phyloP scores from a whole-genome alignment of 768 basidiomycete species.

The Trametes meyenii region DNA sequence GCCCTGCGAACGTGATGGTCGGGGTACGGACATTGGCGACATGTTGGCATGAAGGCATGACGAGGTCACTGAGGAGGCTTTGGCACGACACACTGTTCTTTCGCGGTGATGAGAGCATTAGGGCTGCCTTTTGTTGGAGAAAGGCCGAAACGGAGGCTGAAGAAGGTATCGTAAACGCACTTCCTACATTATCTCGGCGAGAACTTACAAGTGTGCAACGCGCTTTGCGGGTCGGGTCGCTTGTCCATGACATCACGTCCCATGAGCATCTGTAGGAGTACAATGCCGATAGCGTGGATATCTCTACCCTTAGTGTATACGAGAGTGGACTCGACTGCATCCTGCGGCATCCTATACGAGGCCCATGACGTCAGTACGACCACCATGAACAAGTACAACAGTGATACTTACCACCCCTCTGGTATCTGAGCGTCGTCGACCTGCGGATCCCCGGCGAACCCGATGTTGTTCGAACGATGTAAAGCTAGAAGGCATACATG shows the following conservation, averaged over 20 bases:
- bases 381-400: neutral
- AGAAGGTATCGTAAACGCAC: neutral
- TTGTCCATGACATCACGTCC: slow-evolving; percentile 65
- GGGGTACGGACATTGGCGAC: slow-evolving; percentile 23
- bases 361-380: neutral
- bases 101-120: slow-evolving; percentile 63
- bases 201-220: slow-evolving; percentile 58
- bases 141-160: slow-evolving; percentile 56
- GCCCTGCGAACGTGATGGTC: slow-evolving; percentile 40
- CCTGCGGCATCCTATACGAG: slow-evolving; percentile 66
- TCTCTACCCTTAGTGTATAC: slow-evolving; percentile 79
- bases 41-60: neutral
- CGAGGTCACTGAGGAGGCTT: slow-evolving; percentile 53
- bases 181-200: neutral
- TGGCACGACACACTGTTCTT: slow-evolving; percentile 60
- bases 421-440: slow-evolving; percentile 37
- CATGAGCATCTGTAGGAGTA: slow-evolving; percentile 84
- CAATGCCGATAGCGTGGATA: slow-evolving; percentile 79
- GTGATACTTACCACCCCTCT: slow-evolving; percentile 49
- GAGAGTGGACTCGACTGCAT: slow-evolving; percentile 78
- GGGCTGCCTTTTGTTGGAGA: slow-evolving; percentile 53
- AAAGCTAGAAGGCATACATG: slow-evolving; percentile 75
- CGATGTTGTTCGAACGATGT: slow-evolving; percentile 84
- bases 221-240: slow-evolving; percentile 57
- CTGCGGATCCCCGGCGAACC: slow-evolving; percentile 33